These are phyloP conservation scores for Aurantiochytrium sp. DNA, from an alignment of 108 stramenopile species.

Conservation along the genomic window DNA sequence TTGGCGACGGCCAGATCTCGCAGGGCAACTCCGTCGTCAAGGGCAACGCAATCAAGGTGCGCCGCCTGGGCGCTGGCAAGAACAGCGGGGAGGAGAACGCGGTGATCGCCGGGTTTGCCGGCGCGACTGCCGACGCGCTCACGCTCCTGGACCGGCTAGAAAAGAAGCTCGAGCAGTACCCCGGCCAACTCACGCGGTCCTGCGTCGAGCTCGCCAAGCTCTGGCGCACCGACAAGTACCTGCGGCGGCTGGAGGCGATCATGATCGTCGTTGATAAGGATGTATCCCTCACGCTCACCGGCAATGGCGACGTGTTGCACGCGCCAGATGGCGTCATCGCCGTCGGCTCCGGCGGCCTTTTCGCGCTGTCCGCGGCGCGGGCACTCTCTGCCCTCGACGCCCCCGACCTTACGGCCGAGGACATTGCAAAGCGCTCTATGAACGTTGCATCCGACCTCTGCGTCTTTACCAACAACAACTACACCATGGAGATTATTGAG, in stretches of 20 bases:
- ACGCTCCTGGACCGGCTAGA: slow-evolving; percentile 91
- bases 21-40: slow-evolving; percentile 84
- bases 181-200: slow-evolving; percentile 80
- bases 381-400: slow-evolving; percentile 73
- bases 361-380: slow-evolving; percentile 75
- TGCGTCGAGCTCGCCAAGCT: slow-evolving; percentile 97
- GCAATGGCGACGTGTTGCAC: slow-evolving; percentile 94
- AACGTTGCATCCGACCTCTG: slow-evolving; percentile 89
- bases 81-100: neutral
- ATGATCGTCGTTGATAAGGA: slow-evolving; percentile 80
- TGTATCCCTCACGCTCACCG: slow-evolving; percentile 80
- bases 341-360: slow-evolving; percentile 62
- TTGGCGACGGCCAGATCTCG: slow-evolving; percentile 97
- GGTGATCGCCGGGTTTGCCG: slow-evolving; percentile 92
- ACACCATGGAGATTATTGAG: slow-evolving; percentile 65
- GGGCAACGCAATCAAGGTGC: slow-evolving; percentile 89
- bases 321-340: slow-evolving; percentile 83
- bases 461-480: slow-evolving; percentile 89
- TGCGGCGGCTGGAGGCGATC: slow-evolving; percentile 83
- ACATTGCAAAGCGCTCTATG: slow-evolving; percentile 84
- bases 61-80: slow-evolving; percentile 49
- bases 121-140: slow-evolving; percentile 94
- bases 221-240: slow-evolving; percentile 96
- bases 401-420: slow-evolving; percentile 74
- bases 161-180: slow-evolving; percentile 88